Evolutionary conservation across 169 alveolate genomes (phyloP).

Genomic region (Eimeria nieschulzi): DNA sequence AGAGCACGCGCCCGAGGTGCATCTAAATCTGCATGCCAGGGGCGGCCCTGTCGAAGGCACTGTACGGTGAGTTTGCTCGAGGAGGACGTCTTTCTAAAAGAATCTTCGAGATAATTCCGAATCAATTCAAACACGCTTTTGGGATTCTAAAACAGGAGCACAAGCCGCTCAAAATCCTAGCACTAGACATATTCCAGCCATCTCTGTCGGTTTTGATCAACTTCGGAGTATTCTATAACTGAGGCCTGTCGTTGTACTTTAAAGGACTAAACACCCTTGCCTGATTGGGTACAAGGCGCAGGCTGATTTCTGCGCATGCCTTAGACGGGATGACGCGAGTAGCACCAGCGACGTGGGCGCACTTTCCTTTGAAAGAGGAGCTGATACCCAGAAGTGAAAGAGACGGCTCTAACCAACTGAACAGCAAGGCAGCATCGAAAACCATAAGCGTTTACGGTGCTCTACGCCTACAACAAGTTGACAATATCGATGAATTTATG

Average conservation of each 20-base stretch:
- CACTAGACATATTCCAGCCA: too few species aligned
- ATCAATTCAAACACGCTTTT: conserved; percentile 20
- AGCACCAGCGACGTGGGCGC: conserved; percentile 49
- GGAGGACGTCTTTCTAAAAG: background rate
- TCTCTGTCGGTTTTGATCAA: too few species aligned
- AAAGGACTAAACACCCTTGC: background rate
- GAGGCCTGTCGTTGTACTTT: too few species aligned
- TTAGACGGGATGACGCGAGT: conserved; percentile 67
- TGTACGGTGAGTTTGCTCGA: conserved; percentile 58
- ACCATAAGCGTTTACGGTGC: background rate
- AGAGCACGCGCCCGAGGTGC: conserved; percentile 64
- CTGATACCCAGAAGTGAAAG: conserved; percentile 54
- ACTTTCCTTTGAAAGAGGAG: conserved; percentile 47
- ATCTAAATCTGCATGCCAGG: conserved; percentile 60
- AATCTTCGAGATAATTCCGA: conserved; percentile 13
- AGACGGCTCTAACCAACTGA: conserved; percentile 69
- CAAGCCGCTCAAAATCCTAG: too few species aligned
- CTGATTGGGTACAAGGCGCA: conserved; percentile 76
- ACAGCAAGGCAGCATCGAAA: background rate
- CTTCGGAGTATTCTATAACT: too few species aligned
- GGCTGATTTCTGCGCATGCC: conserved; percentile 52
- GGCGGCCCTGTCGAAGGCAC: conserved; percentile 66
- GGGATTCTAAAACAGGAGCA: conserved; percentile 11
- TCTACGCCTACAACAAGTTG: background rate
- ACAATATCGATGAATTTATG: too few species aligned